Conservation (phyloP, 441 rosid species). For the Corymbia calophylla region DNA sequence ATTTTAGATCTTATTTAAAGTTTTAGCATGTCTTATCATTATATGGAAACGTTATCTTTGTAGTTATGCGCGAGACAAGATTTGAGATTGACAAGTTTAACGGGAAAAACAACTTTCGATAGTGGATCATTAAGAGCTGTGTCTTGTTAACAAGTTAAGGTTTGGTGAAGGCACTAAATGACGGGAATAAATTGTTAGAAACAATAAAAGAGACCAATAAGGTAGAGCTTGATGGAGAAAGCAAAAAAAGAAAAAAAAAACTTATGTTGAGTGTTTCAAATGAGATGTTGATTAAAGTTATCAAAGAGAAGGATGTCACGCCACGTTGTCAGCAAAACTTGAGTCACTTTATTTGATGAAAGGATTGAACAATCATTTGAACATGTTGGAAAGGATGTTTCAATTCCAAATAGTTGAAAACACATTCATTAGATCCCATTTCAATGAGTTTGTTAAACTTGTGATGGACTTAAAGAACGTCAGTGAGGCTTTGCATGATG, state of each 20-base stretch:
- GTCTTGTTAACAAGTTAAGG: neutral
- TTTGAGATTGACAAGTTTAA: neutral
- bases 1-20: too few relatives aligned
- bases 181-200: neutral
- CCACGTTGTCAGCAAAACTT: neutral
- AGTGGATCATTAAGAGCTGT: neutral
- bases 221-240: neutral
- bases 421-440: neutral
- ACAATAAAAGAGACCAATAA: neutral
- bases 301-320: neutral
- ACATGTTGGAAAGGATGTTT: neutral
- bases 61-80: neutral
- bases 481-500: accelerated
- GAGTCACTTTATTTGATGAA: neutral
- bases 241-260: neutral
- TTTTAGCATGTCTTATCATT: too few relatives aligned
- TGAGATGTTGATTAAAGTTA: neutral
- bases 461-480: neutral
- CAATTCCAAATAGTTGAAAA: neutral
- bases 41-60: neutral
- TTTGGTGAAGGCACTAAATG: neutral
- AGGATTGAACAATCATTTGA: neutral
- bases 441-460: neutral
- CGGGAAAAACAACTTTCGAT: neutral
- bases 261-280: accelerated